These are phyloP conservation scores for Lolium rigidum DNA, from an alignment of 176 grass and related monocot species.

Conservation along the genomic window DNA sequence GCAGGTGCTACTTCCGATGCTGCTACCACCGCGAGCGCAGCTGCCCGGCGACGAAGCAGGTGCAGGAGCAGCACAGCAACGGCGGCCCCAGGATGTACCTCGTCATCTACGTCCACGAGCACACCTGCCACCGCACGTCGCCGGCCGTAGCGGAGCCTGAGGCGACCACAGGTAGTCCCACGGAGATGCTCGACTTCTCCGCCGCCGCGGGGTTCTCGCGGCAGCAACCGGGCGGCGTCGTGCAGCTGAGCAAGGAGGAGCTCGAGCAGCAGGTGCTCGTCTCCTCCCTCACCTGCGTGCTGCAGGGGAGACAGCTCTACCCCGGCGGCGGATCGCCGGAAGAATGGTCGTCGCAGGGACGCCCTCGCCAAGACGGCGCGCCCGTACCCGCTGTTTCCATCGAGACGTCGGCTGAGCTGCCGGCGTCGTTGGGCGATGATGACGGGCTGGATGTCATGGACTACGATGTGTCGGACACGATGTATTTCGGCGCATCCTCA, in stretches of 20 bases:
- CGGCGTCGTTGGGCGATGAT: no score
- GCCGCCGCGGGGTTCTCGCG: background rate
- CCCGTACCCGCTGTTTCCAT: background rate
- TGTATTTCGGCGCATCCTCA: conserved; percentile 4
- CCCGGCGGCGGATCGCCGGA: background rate
- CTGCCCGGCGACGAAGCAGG: conserved; percentile 71
- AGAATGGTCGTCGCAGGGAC: background rate
- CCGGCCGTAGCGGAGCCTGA: conserved; percentile 13
- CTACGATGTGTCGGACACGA: conserved; percentile 34
- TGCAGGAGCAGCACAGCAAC: conserved; percentile 64
- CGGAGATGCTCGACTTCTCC: background rate
- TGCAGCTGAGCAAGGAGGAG: conserved; percentile 35
- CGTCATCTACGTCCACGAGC: conserved; percentile 60
- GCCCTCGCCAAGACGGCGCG: background rate
- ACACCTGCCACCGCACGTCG: conserved; percentile 46
- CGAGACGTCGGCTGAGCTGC: background rate
- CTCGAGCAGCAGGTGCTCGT: conserved; percentile 52
- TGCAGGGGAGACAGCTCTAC: conserved; percentile 27
- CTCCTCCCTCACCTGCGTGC: conserved; percentile 48
- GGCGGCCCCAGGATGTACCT: conserved; percentile 37
- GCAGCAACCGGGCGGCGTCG: background rate
- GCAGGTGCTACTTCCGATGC: conserved; percentile 79
- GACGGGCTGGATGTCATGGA: conserved; percentile 50
- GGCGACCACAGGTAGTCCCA: background rate
- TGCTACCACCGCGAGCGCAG: conserved; percentile 46